Base-by-base conservation (phyloP, 176 grass and related monocot species). In the Triticum timopheevii region DNA sequence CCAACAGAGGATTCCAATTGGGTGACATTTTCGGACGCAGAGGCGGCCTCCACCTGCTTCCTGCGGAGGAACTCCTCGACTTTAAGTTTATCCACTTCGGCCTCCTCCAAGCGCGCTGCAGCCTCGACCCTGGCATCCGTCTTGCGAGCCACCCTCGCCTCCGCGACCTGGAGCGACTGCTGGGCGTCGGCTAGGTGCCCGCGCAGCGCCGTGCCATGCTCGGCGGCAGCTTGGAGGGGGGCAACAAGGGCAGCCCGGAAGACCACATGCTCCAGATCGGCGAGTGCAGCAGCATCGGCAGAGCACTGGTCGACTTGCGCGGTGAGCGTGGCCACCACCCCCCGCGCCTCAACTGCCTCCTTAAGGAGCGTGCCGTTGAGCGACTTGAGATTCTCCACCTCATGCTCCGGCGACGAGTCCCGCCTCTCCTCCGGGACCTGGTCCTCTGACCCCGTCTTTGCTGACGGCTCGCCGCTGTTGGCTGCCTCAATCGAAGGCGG, bases 91-190 rank as follows among this genome's bases (percentile, higher is more conserved):
- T 81, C 84, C 2, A 13, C 78, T 1, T 74, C 66, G 5, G 71
- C 85, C 44, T n/a, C 89, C 23, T 81, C 84, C 4, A 82, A 22
- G 5, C 76, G 80, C n/a, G 79, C 82, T 4, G 19, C 23, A 6
- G 70, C 70, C 10, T 92, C 76, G 47, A 61, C 61, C 63, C 45
- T 13, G 59, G 72, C 59, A 62, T 36, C 12, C 16, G 82, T 47
- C 80, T 86, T 61, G 5, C 61, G 36, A 10, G 33, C 61, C 17
- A 27, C 70, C 79, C 2, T 13, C 19, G 62, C 8, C 58, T 88
- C 25, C 10, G 65, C 65, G 42, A 27, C 61, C 58, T 23, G 8
- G 10, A 83, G 45, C 8, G 62, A 22, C 2, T 73, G 71, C 63
- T 15, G 20, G 19, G 6, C 44, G 40, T 64, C 83, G 15, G 23